phyloP scores from a whole-genome alignment of 805 yeast genomes.

The Kuraishia capsulata region DNA sequence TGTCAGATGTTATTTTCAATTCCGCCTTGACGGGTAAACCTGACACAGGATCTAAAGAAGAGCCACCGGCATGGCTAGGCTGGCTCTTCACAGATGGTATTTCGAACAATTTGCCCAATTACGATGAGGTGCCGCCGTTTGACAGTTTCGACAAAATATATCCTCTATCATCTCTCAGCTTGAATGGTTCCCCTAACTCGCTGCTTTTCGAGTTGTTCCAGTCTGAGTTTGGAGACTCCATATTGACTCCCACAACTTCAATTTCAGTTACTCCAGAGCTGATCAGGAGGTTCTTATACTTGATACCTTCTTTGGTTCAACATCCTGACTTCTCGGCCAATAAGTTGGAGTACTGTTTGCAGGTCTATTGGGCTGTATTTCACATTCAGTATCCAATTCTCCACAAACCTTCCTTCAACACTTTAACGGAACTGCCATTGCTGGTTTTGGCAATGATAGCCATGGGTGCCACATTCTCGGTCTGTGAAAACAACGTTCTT shows the following conservation, averaged over 20 bases:
- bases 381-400: constrained; percentile 45
- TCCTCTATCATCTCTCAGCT: too few species aligned
- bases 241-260: background rate
- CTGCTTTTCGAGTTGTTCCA: background rate
- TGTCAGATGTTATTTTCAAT: too few species aligned
- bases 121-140: too few species aligned
- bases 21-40: too few species aligned
- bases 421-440: constrained; percentile 40
- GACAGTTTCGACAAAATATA: too few species aligned
- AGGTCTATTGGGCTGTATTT: constrained; percentile 41
- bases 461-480: constrained; percentile 34
- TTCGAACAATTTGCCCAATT: background rate
- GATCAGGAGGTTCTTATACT: constrained; percentile 12
- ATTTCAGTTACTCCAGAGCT: background rate
- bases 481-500: background rate
- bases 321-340: constrained; percentile 19
- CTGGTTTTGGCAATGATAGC: constrained; percentile 46
- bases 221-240: background rate
- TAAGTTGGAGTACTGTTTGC: constrained; percentile 14
- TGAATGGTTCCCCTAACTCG: background rate
- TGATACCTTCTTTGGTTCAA: constrained; percentile 16
- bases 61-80: background rate
- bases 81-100: background rate
- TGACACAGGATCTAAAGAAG: too few species aligned
- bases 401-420: constrained; percentile 40